These are phyloP conservation scores for Podospora australis DNA, from an alignment of 495 filamentous ascomycete species.

Conservation along the genomic window DNA sequence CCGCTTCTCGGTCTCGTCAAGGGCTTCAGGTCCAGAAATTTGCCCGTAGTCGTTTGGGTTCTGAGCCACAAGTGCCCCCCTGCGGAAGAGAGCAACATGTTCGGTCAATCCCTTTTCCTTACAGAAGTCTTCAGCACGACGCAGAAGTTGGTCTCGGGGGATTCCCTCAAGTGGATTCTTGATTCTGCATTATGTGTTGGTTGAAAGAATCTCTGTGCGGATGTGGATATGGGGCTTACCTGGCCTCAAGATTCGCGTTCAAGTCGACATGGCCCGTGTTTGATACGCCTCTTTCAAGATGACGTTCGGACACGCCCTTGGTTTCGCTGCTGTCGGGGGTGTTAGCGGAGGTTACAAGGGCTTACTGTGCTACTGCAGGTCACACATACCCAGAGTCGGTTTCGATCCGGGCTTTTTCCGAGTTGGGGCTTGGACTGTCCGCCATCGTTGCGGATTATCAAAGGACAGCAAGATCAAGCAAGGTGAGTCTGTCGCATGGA, in stretches of 20 bases:
- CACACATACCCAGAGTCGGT: too few species aligned
- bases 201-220: neutral
- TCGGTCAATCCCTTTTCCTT: constrained; percentile 44
- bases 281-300: constrained; percentile 30
- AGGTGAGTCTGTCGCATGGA: too few species aligned
- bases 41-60: constrained; percentile 48
- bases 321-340: constrained; percentile 12
- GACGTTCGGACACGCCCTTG: constrained; percentile 26
- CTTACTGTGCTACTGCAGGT: too few species aligned
- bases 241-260: constrained; percentile 42
- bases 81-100: constrained; percentile 45
- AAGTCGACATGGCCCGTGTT: constrained; percentile 33
- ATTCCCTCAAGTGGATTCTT: constrained; percentile 55
- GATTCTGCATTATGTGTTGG: constrained; percentile 14
- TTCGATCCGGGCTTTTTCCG: neutral
- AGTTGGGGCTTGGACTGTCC: constrained; percentile 11
- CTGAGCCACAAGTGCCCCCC: constrained; percentile 62
- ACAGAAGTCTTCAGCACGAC: constrained; percentile 50
- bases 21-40: constrained; percentile 41
- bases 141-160: constrained; percentile 44
- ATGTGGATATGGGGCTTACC: constrained; percentile 21
- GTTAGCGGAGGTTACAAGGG: neutral
- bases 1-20: constrained; percentile 48
- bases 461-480: too few species aligned
- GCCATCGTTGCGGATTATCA: constrained; percentile 11